phyloP scores from a whole-genome alignment of 768 basidiomycete species.

The Suillus lakei region DNA sequence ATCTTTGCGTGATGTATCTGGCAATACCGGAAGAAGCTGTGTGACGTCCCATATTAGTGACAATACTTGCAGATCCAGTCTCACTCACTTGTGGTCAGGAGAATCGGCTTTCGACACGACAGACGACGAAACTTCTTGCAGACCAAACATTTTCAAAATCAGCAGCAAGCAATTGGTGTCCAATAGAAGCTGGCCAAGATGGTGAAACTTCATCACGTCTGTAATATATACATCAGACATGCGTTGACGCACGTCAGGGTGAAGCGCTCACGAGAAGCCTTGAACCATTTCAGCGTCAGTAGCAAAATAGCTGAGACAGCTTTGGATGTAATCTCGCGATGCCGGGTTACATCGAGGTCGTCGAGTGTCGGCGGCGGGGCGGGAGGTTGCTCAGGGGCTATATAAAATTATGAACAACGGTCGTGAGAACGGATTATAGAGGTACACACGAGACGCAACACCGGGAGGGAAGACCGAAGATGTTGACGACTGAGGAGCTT shows the following conservation, averaged over 20 bases:
- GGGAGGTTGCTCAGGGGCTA: slow-evolving; percentile 67
- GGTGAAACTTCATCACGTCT: slow-evolving; percentile 99
- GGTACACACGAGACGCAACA: slow-evolving; percentile 62
- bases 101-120: slow-evolving; percentile 91
- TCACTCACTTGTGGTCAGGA: slow-evolving; percentile 77
- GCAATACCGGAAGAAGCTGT: slow-evolving; percentile 96
- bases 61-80: slow-evolving; percentile 7
- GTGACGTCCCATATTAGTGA: slow-evolving; percentile 14
- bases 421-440: background rate
- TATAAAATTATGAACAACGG: slow-evolving; percentile 9
- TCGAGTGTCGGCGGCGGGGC: slow-evolving; percentile 78
- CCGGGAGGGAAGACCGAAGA: slow-evolving; percentile 76
- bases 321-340: slow-evolving; percentile 97
- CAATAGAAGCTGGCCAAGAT: slow-evolving; percentile 92
- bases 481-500: slow-evolving; percentile 67
- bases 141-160: slow-evolving; percentile 97
- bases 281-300: slow-evolving; percentile 96
- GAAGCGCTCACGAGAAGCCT: slow-evolving; percentile 84
- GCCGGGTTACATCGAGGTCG: slow-evolving; percentile 91
- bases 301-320: slow-evolving; percentile 95
- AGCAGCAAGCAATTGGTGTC: slow-evolving; percentile 94
- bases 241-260: background rate
- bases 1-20: slow-evolving; percentile 75
- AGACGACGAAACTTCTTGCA: slow-evolving; percentile 85
- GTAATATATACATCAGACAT: slow-evolving; percentile 11